Conservation (phyloP, 768 basidiomycete species). For the Crepidotus variabilis region DNA sequence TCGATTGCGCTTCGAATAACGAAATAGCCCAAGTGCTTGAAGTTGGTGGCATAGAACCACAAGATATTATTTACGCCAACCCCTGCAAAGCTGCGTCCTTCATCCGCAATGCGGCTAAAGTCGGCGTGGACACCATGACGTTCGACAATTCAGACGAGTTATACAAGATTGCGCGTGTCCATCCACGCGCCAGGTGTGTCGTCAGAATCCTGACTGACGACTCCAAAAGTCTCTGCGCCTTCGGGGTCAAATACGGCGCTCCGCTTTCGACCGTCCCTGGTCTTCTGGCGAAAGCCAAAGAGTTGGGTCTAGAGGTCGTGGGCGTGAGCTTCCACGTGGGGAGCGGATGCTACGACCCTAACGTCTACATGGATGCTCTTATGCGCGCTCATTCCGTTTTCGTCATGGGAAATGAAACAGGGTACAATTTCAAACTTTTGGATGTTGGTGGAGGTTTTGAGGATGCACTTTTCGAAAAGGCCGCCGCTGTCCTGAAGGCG, state of each 20-base stretch:
- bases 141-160: conserved; percentile 98
- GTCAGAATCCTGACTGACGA: conserved; percentile 98
- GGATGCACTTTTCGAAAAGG: conserved; percentile 76
- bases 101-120: conserved; percentile 77
- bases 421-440: conserved; percentile 79
- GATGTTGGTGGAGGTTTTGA: conserved; percentile 98
- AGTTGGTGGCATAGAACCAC: conserved; percentile 71
- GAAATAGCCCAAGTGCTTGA: conserved; percentile 83
- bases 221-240: conserved; percentile 87
- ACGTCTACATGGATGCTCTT: conserved; percentile 87
- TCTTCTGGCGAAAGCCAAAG: conserved; percentile 74
- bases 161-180: conserved; percentile 80
- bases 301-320: conserved; percentile 79
- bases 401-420: conserved; percentile 78
- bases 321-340: conserved; percentile 99
- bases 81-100: conserved; percentile 97
- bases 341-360: conserved; percentile 91
- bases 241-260: conserved; percentile 97
- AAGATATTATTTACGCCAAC: conserved; percentile 94
- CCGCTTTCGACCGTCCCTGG: conserved; percentile 75
- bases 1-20: conserved; percentile 95
- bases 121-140: conserved; percentile 90
- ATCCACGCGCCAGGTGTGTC: conserved; percentile 83
- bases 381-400: conserved; percentile 79
- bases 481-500: conserved; percentile 63